Conservation (phyloP, 2,329 filamentous ascomycete species). For the Ophioceras dolichostomum region DNA sequence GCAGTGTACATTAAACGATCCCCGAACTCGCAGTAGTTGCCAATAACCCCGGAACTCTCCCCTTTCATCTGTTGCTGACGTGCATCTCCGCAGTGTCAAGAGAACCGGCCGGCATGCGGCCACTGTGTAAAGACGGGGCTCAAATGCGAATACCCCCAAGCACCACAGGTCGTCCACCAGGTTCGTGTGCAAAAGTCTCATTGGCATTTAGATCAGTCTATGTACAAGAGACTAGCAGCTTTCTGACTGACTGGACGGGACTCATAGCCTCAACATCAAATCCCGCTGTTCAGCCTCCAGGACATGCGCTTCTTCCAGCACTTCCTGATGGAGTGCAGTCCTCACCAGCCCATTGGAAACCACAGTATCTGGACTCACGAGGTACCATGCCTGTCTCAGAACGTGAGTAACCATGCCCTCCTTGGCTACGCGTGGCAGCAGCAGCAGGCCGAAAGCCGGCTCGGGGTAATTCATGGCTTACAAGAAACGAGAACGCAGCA, state of each 20-base stretch:
- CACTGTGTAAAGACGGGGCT: slow-evolving; percentile 52
- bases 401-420: slow-evolving; percentile 36
- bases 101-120: slow-evolving; percentile 48
- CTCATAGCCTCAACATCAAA: slow-evolving; percentile 44
- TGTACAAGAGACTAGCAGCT: slow-evolving; percentile 3
- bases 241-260: slow-evolving; percentile 12
- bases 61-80: too few relatives aligned
- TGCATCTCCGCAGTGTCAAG: slow-evolving; percentile 49
- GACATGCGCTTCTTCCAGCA: slow-evolving; percentile 62
- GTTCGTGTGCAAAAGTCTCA: slow-evolving; percentile 14
- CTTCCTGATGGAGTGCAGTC: slow-evolving; percentile 49
- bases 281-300: slow-evolving; percentile 45
- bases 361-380: slow-evolving; percentile 56
- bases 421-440: too few relatives aligned
- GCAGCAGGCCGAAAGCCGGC: too few relatives aligned
- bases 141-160: slow-evolving; percentile 48
- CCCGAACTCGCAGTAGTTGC: too few relatives aligned
- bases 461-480: too few relatives aligned
- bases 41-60: too few relatives aligned
- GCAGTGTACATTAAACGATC: too few relatives aligned
- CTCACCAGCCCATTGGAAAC: slow-evolving; percentile 52
- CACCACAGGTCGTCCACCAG: slow-evolving; percentile 37
- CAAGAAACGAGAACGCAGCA: slow-evolving; percentile 25
- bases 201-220: too few relatives aligned
- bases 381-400: slow-evolving; percentile 54